Base-by-base conservation (phyloP, 345 rosid genomes). In the Streptanthus diversifolius region DNA sequence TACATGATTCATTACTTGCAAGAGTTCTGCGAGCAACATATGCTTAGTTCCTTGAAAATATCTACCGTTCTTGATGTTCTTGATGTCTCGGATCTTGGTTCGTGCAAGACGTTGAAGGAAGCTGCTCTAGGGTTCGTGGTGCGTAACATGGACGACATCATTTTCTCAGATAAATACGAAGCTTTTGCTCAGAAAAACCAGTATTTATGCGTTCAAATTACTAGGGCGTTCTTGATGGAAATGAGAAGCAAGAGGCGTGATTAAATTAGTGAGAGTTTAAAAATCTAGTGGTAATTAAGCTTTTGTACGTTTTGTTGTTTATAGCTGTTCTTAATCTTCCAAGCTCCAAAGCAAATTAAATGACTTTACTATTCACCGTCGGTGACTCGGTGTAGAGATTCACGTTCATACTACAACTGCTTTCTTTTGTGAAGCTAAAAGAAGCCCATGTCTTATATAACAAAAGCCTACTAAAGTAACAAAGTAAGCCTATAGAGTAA, bases 1-100 rank as follows among this genome's bases (percentile, higher is more conserved):
- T 93, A 90, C 60, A 90, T 84, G 73, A 85, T 93, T 54, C 67
- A 80, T 4, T 87, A 85, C 83, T 37, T 89, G 81, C 81, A 82
- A 10, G 88, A 82, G 64, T 78, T 73, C 7, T 90, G 98, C 21
- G 88, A 88, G 60, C 71, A 80, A 12, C 82, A 83, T 71, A 81
- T 88, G 93, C 70, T 85, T 44, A 55, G 54, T 27, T 73, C 82
- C 30, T 58, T 93, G 74, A 77, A 80, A 63, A 55, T 79, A 1
- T 75, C 85, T 10, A 87, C 76, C 9, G 91, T 76, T 62, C 87
- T 93, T 14, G 90, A 90, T 17, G 75, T 83, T 21, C 74, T 93
- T 27, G 92, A 87, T 74, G 81, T 75, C 25, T 83, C 92, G 14
- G 89, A 86, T 63, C 74, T 80, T 65, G 82, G 89, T 77, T 82